Evolutionary conservation across 2,329 filamentous ascomycete species (phyloP).

Genomic region (Verticillium zaregamsianum): DNA sequence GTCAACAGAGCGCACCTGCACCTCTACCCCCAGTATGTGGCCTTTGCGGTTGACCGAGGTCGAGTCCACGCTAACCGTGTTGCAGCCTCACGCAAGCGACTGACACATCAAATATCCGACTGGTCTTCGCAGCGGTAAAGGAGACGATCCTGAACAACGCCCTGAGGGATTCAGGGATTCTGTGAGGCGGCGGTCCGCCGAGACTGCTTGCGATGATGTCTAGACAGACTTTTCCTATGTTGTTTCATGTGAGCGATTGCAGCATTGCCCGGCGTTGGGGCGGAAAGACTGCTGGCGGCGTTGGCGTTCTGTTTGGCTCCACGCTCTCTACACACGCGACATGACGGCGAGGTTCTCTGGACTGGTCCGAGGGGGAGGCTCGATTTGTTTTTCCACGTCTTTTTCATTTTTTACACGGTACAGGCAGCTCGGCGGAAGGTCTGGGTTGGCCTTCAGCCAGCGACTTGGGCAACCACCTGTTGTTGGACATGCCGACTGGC

Average conservation of each 20-base stretch:
- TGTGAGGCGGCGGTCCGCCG: constrained; percentile 46
- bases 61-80: constrained; percentile 2
- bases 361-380: neutral
- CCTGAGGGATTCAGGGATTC: constrained; percentile 94
- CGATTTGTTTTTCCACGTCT: neutral
- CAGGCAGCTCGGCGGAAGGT: neutral
- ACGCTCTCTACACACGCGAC: constrained; percentile 8
- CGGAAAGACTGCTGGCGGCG: constrained; percentile 14
- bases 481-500: no score
- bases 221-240: constrained; percentile 14
- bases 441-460: no score
- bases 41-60: neutral
- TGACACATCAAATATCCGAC: constrained; percentile 94
- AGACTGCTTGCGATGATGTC: constrained; percentile 4
- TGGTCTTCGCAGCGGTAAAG: constrained; percentile 97
- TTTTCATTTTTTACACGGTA: neutral
- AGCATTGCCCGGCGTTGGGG: constrained; percentile 17
- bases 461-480: no score
- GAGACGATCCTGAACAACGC: constrained; percentile 99
- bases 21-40: constrained; percentile 89
- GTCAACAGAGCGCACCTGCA: constrained; percentile 96
- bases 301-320: constrained; percentile 15
- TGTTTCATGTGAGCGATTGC: constrained; percentile 12
- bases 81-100: constrained; percentile 92
- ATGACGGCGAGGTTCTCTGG: neutral